Conservation (phyloP, 2,329 filamentous ascomycete species). For the Claviceps digitariae region DNA sequence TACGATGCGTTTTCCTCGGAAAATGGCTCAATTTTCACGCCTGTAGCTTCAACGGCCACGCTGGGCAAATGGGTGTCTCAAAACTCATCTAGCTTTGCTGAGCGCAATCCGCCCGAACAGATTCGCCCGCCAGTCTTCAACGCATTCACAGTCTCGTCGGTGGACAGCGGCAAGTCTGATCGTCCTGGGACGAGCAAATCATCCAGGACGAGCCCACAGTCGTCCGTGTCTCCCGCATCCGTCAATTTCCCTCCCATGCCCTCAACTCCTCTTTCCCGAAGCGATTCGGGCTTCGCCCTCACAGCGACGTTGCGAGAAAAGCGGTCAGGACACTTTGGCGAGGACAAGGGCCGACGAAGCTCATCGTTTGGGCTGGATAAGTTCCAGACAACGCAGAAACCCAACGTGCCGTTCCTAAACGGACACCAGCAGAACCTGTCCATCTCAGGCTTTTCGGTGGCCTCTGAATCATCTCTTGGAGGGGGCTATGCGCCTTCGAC, state of each 20-base stretch:
- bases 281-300: slow-evolving; percentile 81
- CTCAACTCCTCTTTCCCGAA: slow-evolving; percentile 68
- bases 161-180: slow-evolving; percentile 52
- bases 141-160: slow-evolving; percentile 67
- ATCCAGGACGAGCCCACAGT: slow-evolving; percentile 45
- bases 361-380: slow-evolving; percentile 82
- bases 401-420: slow-evolving; percentile 61
- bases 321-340: slow-evolving; percentile 78
- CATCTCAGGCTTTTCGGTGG: slow-evolving; percentile 44
- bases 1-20: slow-evolving; percentile 84
- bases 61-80: slow-evolving; percentile 78
- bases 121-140: slow-evolving; percentile 67
- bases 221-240: slow-evolving; percentile 63
- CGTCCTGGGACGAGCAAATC: slow-evolving; percentile 65
- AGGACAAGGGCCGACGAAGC: slow-evolving; percentile 68
- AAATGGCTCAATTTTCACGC: slow-evolving; percentile 64
- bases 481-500: slow-evolving; percentile 66
- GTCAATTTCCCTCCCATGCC: slow-evolving; percentile 64
- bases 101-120: slow-evolving; percentile 39
- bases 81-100: slow-evolving; percentile 78
- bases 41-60: slow-evolving; percentile 54
- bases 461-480: slow-evolving; percentile 57
- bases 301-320: slow-evolving; percentile 84
- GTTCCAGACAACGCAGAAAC: slow-evolving; percentile 51
- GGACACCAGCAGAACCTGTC: slow-evolving; percentile 47